Conservation (phyloP, 192 early-diverging fungal genomes). For the Gryganskiella cystojenkinii region DNA sequence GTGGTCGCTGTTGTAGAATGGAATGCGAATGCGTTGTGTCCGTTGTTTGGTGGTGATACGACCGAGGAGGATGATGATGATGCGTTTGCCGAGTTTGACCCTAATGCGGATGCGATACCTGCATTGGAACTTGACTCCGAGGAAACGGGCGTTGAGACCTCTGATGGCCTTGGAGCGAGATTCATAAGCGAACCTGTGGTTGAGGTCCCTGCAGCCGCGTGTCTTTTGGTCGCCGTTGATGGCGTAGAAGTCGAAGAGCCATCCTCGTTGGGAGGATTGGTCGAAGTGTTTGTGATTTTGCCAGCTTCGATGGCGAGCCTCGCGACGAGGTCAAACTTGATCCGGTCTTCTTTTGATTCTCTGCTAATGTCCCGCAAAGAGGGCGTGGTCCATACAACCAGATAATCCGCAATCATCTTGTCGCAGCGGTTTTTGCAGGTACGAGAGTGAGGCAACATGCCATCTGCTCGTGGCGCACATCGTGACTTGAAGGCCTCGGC, state of each 20-base stretch:
- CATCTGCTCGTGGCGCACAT: slow-evolving; percentile 26
- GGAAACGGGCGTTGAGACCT: too few relatives aligned
- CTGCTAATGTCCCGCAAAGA: slow-evolving; percentile 7
- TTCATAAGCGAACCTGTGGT: too few relatives aligned
- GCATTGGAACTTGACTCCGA: too few relatives aligned
- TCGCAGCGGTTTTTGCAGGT: slow-evolving; percentile 41
- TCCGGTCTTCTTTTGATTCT: slow-evolving; percentile 33
- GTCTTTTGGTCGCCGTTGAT: too few relatives aligned
- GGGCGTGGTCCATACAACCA: slow-evolving; percentile 10
- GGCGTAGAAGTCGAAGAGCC: neutral
- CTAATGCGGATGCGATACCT: too few relatives aligned
- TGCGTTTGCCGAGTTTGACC: too few relatives aligned
- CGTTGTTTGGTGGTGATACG: too few relatives aligned
- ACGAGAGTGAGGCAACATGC: slow-evolving; percentile 26
- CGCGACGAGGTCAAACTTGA: slow-evolving; percentile 21
- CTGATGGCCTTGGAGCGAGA: too few relatives aligned
- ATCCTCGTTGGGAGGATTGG: neutral
- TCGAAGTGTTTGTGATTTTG: slow-evolving; percentile 3
- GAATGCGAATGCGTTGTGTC: too few relatives aligned
- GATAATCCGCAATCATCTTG: slow-evolving; percentile 33
- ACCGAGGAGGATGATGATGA: too few relatives aligned
- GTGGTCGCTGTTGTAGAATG: too few relatives aligned
- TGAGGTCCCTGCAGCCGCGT: too few relatives aligned
- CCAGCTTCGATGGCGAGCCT: slow-evolving; percentile 11
- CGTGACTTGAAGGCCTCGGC: slow-evolving; percentile 21